Percentiles rank a stretch among this genome's conserved stretches.
These are phyloP conservation scores for Botryotinia convoluta DNA, from an alignment of 2,329 filamentous ascomycete species.

Conservation along the genomic window DNA sequence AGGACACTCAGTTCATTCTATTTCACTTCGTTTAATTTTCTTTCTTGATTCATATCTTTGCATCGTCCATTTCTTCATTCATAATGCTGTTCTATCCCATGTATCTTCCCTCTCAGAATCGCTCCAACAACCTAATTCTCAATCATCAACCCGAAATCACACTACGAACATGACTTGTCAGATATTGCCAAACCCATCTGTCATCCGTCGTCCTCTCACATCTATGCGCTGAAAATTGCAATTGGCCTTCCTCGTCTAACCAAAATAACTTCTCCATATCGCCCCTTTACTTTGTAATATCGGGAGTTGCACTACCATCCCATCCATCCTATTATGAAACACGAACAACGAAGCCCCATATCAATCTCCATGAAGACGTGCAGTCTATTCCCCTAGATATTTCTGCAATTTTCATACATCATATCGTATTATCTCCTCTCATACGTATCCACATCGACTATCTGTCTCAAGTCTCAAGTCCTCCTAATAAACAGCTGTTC, in stretches of 20 bases:
- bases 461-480: neutral
- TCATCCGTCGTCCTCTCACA: too few relatives aligned
- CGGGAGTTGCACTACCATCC: neutral
- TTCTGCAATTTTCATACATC: too few relatives aligned
- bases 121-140: neutral
- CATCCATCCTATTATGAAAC: neutral
- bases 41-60: neutral
- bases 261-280: neutral
- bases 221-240: neutral
- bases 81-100: neutral
- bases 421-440: neutral
- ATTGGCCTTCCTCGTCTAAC: neutral
- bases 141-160: neutral
- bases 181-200: neutral
- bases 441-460: neutral
- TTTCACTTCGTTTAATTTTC: neutral
- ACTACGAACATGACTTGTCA: too few relatives aligned
- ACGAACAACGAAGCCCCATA: neutral
- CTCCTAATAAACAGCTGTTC: slow-evolving; percentile 18
- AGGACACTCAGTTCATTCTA: neutral
- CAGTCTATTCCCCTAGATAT: neutral
- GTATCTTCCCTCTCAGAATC: neutral
- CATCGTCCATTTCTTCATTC: neutral
- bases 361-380: neutral
- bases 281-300: neutral